Evolutionary conservation across 257 asterid species (phyloP).

Genomic region (Rauvolfia tetraphylla): DNA sequence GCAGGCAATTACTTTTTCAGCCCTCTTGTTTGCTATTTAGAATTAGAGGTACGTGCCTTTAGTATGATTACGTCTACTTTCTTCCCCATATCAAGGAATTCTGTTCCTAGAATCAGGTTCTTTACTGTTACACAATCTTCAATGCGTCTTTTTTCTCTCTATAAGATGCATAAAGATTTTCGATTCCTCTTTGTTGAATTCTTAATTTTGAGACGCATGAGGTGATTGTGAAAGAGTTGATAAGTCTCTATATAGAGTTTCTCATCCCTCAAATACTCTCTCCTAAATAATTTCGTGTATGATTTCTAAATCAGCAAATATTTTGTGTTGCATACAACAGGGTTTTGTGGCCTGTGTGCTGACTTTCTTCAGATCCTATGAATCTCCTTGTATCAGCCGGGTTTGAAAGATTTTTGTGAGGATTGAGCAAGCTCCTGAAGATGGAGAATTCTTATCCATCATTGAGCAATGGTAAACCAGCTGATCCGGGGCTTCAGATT

Average conservation of each 20-base stretch:
- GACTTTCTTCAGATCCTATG: constrained; percentile 22
- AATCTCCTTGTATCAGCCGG: constrained; percentile 20
- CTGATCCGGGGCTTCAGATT: constrained; percentile 53
- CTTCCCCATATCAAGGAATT: constrained; percentile 29
- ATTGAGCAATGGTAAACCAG: constrained; percentile 46
- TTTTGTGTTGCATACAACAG: constrained; percentile 21
- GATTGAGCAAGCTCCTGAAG: constrained; percentile 21
- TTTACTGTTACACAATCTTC: constrained; percentile 24
- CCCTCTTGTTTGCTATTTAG: constrained; percentile 2
- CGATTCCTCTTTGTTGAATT: constrained; percentile 19
- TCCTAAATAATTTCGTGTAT: background rate
- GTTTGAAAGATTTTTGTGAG: constrained; percentile 25
- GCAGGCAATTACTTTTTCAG: constrained; percentile 12
- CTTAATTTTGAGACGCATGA: background rate
- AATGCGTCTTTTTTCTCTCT: constrained; percentile 4
- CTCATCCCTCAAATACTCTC: background rate
- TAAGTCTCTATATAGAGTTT: background rate
- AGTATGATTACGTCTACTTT: constrained; percentile 24
- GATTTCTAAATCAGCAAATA: background rate
- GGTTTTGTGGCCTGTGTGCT: constrained; percentile 20
- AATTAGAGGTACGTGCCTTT: background rate
- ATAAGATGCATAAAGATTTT: constrained; percentile 11
- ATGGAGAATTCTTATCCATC: constrained; percentile 53
- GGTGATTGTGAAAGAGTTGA: background rate
- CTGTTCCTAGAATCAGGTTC: constrained; percentile 29